Percentiles rank a stretch among this genome's conserved stretches.
Conservation (phyloP, 495 filamentous ascomycete species). For the Bacidia rubella region DNA sequence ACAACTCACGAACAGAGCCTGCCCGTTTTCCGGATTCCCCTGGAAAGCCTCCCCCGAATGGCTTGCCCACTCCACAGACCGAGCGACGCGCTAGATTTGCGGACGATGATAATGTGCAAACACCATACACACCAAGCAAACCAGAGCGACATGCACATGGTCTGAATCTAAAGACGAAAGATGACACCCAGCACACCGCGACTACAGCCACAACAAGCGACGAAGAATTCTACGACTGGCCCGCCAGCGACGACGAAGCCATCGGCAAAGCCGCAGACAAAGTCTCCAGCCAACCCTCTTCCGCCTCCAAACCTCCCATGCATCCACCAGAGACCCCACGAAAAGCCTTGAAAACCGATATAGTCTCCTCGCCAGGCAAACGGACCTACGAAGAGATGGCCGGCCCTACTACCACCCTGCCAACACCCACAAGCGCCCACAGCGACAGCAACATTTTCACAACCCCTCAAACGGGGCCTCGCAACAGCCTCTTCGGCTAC, state of each 20-base stretch:
- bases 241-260: conserved; percentile 28
- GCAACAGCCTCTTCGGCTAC: conserved; percentile 18
- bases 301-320: conserved; percentile 11
- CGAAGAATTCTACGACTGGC: conserved; percentile 33
- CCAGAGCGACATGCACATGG: conserved; percentile 21
- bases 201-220: conserved; percentile 25
- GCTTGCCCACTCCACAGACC: conserved; percentile 14
- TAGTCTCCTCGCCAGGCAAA: conserved; percentile 38
- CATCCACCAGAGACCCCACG: conserved; percentile 28
- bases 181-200: conserved; percentile 5
- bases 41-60: conserved; percentile 11
- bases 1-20: conserved; percentile 35
- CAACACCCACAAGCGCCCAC: conserved; percentile 15
- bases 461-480: conserved; percentile 14
- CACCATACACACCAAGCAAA: conserved; percentile 19
- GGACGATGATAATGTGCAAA: conserved; percentile 4
- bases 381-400: conserved; percentile 32
- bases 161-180: not conserved
- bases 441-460: conserved; percentile 16
- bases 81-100: not conserved
- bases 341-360: conserved; percentile 33
- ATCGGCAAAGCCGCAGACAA: conserved; percentile 13
- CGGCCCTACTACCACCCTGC: not conserved
- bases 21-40: conserved; percentile 16
- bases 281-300: conserved; percentile 7